Percentiles rank a stretch among this genome's conserved stretches.
phyloP scores from a whole-genome alignment of 1,284 basidiomycete genomes.

The Trichosporon faecale region DNA sequence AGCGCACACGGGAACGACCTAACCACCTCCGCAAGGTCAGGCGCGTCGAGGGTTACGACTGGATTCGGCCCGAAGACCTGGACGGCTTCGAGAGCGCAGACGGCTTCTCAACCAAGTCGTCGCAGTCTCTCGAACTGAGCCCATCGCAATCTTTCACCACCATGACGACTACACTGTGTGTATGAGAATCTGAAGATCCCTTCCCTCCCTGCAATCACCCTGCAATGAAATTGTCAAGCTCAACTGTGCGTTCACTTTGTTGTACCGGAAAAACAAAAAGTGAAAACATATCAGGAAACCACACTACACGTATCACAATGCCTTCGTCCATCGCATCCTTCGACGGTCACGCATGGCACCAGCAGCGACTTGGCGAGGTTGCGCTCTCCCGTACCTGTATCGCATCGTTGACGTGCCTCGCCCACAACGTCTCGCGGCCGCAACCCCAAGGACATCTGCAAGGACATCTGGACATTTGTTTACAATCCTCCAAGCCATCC shows the following conservation, averaged over 20 bases:
- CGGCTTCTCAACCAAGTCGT: not conserved
- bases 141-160: not conserved
- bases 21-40: conserved; percentile 6
- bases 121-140: not conserved
- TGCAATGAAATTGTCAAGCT: conserved; percentile 1
- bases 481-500: not conserved
- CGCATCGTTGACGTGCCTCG: not conserved
- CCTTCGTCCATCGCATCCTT: not conserved
- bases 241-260: conserved; percentile 1
- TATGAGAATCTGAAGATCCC: not conserved
- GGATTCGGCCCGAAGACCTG: conserved; percentile 10
- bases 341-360: not conserved
- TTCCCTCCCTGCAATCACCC: not conserved
- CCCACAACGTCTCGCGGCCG: not conserved
- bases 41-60: conserved; percentile 8
- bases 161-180: not conserved
- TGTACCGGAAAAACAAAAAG: conserved; percentile 1
- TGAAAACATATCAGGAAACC: not conserved
- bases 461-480: not conserved
- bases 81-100: conserved; percentile 9
- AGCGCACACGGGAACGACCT: not conserved
- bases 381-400: not conserved
- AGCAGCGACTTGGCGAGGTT: not conserved
- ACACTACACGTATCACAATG: not conserved
- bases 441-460: not conserved